phyloP scores from a whole-genome alignment of 139 green algal species.

The Closterium sp. region DNA sequence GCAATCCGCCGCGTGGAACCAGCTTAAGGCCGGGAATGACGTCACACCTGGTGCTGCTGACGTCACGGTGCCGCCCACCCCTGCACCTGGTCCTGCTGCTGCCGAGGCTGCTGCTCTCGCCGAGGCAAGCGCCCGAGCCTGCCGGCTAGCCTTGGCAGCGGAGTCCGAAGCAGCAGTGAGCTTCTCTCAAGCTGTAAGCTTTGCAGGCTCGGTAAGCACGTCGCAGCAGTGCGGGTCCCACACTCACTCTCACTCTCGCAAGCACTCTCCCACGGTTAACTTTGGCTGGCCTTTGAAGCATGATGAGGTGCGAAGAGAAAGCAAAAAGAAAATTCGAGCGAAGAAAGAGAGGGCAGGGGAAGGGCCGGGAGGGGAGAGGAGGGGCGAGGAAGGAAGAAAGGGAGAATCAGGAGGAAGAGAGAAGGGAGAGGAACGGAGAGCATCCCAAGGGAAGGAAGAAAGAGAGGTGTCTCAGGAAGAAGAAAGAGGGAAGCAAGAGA shows the following conservation, averaged over 20 bases:
- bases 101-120: background rate
- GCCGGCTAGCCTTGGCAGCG: background rate
- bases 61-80: too few relatives aligned
- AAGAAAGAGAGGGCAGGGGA: background rate
- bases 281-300: background rate
- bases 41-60: background rate
- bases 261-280: background rate
- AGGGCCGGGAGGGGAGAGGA: too few relatives aligned
- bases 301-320: background rate
- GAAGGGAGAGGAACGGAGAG: too few relatives aligned
- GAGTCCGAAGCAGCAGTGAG: background rate
- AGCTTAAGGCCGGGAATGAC: background rate
- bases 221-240: background rate
- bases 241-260: background rate
- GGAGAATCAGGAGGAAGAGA: background rate
- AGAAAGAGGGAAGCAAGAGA: background rate
- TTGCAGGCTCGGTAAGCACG: background rate
- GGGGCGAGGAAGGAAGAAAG: background rate
- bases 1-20: background rate
- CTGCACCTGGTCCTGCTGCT: background rate
- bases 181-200: background rate
- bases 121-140: background rate
- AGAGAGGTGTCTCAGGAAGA: too few relatives aligned
- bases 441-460: background rate
- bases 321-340: background rate